Base-by-base conservation (phyloP, 306 rosid genomes). In the Rubus idaeus region DNA sequence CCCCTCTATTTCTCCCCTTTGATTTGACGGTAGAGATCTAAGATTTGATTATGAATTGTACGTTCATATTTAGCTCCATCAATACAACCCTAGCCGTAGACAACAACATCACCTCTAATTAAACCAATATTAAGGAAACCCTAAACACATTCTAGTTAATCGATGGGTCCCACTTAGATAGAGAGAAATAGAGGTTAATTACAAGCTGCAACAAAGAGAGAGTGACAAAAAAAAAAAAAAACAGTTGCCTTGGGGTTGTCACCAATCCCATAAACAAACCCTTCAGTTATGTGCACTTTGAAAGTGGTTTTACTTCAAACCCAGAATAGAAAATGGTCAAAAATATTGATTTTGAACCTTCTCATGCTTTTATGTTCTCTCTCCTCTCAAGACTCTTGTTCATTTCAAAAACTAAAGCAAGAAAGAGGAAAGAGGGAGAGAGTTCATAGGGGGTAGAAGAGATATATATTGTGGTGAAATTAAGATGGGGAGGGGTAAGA, bases 401-500 rank as follows among this genome's bases (percentile, higher is more conserved):
- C 46, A 39, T 64, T 39, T 52, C 35, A 72, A 44, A 30, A 39
- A 71, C 26, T 14, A 49, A 62, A 58, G 42, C 44, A 13, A 51
- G 70, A 76, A 45, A 65, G 23, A 60, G 47, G 20, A 41, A 39
- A 41, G 68, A 14, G 45, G 46, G 45, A 63, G 10, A 47, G 30
- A n/a, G 17, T 10, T 45, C 40, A 30, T 11, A 58, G 16, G 46
- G 46, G 10, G 13, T 3, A 57, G 20, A 57, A 58, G 9, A 21
- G 6, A 58, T 8, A 56, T 1, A 23, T 60, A 10, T 60, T 11
- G 39, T 10, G 20, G 68, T 4, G 44, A 37, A 8, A 9, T 14
- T 13, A 16, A 80, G 73, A 91, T 94, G 98, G 98, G 98, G 50
- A 90, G 98, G 37, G 98, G 97, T 16, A 94, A 94, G 95, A 92